Base-by-base conservation (phyloP, 2,329 filamentous ascomycete genomes). In the Neonectria magnoliae region DNA sequence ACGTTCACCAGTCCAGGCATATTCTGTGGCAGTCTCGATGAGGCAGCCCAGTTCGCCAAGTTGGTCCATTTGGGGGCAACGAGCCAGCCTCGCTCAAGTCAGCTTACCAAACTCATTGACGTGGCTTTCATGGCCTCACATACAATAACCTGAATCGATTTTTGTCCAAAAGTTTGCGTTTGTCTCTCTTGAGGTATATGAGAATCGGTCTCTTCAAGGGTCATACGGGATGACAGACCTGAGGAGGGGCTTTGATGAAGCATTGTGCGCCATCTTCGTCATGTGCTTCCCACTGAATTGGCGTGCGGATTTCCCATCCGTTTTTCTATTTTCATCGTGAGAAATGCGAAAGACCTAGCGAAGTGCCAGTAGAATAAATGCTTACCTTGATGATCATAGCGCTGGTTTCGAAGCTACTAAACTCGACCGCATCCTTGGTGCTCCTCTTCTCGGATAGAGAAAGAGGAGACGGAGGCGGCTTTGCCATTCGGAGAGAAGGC, bases 61-160 rank as follows among this genome's bases (percentile, higher is more conserved):
- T 4, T 14, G 48, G 48, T 20, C 11, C 14, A 51, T 33, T 5
- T 18, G 29, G 2, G n/a, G n/a, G 48, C 29, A 33, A 13, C 18
- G 48, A 22, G 18, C 27, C 16, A 33, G 29, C 16, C 48, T 51
- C 31, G n/a, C n/a, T 14, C 18, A 20, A 14, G n/a, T 51, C 22
- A 51, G 29, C 13, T 20, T 20, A 10, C 4, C 14, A 9, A 29
- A 31, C 31, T 4, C n/a, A 42, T 48, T 47, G n/a, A 14, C 20
- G 14, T 7, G 16, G 29, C 16, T 33, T 20, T 33, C 1, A 20
- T 13, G 29, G 4, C 10, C 18, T 4, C 2, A 51, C 48, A 14
- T 33, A 51, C 48, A 51, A 13, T n/a, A 51, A 22, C 11, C 48
- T 51, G 29, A 51, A 51, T n/a, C 48, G 48, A 20, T 51, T 33